These are phyloP conservation scores for Rhodotorula sp. DNA, from an alignment of 1,284 basidiomycete genomes.

Conservation along the genomic window DNA sequence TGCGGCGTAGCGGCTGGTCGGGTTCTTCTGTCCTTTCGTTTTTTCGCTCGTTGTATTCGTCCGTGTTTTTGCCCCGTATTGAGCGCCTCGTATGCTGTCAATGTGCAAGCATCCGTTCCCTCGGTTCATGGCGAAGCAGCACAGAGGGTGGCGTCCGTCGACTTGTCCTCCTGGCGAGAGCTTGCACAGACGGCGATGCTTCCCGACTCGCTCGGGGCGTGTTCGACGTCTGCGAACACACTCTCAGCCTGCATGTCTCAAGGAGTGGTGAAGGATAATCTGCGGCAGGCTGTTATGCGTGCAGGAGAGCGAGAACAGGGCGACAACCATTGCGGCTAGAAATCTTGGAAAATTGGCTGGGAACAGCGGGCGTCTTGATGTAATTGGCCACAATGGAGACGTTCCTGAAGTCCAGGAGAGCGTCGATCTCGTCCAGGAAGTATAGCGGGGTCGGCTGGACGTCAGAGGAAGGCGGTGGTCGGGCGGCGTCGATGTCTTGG, in stretches of 20 bases:
- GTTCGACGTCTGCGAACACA: slow-evolving; percentile 60
- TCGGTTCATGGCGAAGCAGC: no score
- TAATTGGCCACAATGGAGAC: slow-evolving; percentile 99
- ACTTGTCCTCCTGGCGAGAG: no score
- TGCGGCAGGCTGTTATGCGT: no score
- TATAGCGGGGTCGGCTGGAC: slow-evolving; percentile 89
- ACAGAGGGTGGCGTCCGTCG: no score
- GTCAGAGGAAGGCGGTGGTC: neutral
- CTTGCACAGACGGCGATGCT: no score
- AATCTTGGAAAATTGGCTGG: slow-evolving; percentile 86
- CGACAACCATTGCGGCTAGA: slow-evolving; percentile 63
- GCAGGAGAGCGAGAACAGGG: neutral
- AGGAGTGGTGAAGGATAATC: neutral
- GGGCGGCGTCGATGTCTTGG: no score
- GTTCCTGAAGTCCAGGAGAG: slow-evolving; percentile 94
- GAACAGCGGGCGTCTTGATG: slow-evolving; percentile 60
- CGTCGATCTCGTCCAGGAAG: slow-evolving; percentile 99
- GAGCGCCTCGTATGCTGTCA: no score
- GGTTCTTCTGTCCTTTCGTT: neutral
- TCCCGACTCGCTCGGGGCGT: no score
- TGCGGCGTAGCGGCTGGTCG: neutral
- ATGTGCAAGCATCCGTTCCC: no score
- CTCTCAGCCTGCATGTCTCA: slow-evolving; percentile 92
- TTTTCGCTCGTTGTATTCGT: neutral
- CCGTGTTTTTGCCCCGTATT: neutral